These are phyloP conservation scores for Cyclostephanos tholiformis DNA, from an alignment of 108 stramenopile species.

Conservation along the genomic window DNA sequence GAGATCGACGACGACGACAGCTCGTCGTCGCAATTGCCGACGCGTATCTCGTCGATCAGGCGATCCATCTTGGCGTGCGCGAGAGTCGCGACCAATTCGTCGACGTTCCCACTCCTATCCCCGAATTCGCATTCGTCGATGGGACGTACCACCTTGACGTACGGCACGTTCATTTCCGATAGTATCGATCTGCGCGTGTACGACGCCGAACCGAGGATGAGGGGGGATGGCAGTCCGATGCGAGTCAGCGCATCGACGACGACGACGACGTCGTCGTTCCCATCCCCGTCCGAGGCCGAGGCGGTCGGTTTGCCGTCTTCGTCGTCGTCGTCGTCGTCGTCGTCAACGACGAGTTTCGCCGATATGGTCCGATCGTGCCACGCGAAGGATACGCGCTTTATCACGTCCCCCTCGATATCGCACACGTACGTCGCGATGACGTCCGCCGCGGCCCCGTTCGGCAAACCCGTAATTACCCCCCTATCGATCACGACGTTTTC, in stretches of 20 bases:
- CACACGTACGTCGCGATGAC: no score
- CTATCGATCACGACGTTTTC: no score
- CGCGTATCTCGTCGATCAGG: slow-evolving; percentile 56
- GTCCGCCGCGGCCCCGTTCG: no score
- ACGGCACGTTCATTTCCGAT: slow-evolving; percentile 77
- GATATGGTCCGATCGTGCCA: no score
- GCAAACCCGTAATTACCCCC: no score
- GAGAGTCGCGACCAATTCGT: slow-evolving; percentile 59
- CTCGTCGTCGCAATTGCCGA: slow-evolving; percentile 45
- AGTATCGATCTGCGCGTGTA: slow-evolving; percentile 86
- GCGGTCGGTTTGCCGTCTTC: no score
- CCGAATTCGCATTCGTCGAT: slow-evolving; percentile 83
- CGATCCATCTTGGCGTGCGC: slow-evolving; percentile 80
- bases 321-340: no score
- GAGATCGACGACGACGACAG: slow-evolving; percentile 26
- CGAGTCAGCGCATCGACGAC: slow-evolving; percentile 26
- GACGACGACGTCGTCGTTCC: neutral
- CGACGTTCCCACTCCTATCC: slow-evolving; percentile 56
- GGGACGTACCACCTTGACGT: slow-evolving; percentile 62
- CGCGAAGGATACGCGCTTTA: no score
- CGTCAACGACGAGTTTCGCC: no score
- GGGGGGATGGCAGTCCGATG: slow-evolving; percentile 59
- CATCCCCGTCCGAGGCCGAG: no score
- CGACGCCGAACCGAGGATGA: slow-evolving; percentile 75
- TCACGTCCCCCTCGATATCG: no score